phyloP scores from a whole-genome alignment of 331 rosid species.

The Prunus yedoensis region DNA sequence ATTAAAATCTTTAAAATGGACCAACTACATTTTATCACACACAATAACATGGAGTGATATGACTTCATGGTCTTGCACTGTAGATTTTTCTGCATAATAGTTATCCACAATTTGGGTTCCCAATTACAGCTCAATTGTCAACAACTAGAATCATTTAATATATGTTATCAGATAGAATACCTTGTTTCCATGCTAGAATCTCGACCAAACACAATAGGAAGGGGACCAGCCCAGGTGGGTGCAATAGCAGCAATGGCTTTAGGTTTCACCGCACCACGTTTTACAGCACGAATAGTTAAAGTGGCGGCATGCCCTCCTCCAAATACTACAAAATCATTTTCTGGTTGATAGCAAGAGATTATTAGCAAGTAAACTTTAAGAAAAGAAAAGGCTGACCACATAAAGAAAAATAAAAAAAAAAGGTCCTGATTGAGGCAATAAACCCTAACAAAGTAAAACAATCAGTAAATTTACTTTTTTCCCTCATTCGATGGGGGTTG shows the following conservation, averaged over 20 bases:
- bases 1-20: neutral
- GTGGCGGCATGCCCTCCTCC: conserved; percentile 99
- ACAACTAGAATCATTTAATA: neutral
- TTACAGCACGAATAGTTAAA: conserved; percentile 68
- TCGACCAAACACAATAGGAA: conserved; percentile 92
- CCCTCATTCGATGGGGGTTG: neutral
- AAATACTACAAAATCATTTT: conserved; percentile 62
- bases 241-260: conserved; percentile 86
- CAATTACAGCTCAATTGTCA: conserved; percentile 6
- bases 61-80: neutral
- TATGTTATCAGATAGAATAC: conserved; percentile 36
- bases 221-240: conserved; percentile 98
- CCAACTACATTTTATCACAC: neutral
- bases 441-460: neutral
- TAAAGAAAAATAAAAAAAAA: neutral
- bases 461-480: neutral
- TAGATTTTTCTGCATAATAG: neutral
- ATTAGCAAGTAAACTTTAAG: conserved; percentile 20
- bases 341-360: conserved; percentile 41
- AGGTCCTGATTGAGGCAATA: neutral
- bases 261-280: conserved; percentile 75
- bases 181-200: conserved; percentile 91
- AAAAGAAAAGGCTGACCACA: neutral
- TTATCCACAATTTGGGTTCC: neutral
- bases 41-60: too few relatives aligned